Conservation (phyloP, 2,329 filamentous ascomycete species). For the Alternaria sp. region DNA sequence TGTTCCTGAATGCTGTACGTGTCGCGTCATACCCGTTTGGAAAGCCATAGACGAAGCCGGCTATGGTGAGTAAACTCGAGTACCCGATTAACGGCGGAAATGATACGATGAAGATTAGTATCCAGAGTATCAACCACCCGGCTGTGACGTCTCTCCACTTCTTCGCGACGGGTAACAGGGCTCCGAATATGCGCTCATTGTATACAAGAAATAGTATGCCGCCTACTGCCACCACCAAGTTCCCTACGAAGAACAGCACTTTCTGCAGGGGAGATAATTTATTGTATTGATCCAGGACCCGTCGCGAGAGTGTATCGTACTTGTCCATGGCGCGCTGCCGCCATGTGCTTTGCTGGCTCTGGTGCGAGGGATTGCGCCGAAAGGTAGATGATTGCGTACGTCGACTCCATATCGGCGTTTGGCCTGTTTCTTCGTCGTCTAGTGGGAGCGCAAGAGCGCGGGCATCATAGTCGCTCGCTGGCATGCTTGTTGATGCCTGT, state of each 20-base stretch:
- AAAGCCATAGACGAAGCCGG: conserved; percentile 76
- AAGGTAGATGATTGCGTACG: conserved; percentile 48
- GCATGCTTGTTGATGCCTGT: conserved; percentile 40
- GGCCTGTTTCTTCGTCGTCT: conserved; percentile 58
- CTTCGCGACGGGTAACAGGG: conserved; percentile 75
- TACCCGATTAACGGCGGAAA: conserved; percentile 92
- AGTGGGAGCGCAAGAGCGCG: conserved; percentile 63
- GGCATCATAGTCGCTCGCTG: conserved; percentile 59
- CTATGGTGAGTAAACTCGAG: conserved; percentile 74
- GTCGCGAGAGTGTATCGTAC: conserved; percentile 56
- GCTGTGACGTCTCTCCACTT: conserved; percentile 77
- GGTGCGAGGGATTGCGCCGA: conserved; percentile 51
- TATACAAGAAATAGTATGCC: conserved; percentile 77
- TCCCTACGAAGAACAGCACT: conserved; percentile 63
- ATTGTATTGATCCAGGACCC: conserved; percentile 61
- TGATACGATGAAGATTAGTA: conserved; percentile 75
- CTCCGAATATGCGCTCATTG: conserved; percentile 80
- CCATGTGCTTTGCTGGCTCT: conserved; percentile 41
- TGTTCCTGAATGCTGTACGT: conserved; percentile 22
- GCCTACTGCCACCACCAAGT: conserved; percentile 63
- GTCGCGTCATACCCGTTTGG: conserved; percentile 70
- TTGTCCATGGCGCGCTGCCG: conserved; percentile 55
- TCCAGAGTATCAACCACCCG: conserved; percentile 79
- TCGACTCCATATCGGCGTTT: conserved; percentile 63
- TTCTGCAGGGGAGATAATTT: conserved; percentile 69